phyloP scores from a whole-genome alignment of 2,329 filamentous ascomycete genomes.

The Pseudocercospora pini-densiflorae region DNA sequence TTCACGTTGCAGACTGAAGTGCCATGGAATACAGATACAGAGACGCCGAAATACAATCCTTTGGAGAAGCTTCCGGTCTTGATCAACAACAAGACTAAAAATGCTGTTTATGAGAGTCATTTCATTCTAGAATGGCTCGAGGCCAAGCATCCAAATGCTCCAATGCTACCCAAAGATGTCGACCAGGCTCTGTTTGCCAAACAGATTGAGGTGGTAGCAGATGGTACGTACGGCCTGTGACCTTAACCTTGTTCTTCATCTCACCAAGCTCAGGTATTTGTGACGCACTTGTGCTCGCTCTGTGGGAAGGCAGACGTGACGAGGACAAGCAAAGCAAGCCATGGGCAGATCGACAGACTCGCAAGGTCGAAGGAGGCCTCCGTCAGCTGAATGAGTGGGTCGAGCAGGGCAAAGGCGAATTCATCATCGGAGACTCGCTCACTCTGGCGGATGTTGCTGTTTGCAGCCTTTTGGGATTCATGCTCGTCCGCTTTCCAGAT shows the following conservation, averaged over 20 bases:
- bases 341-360: constrained; percentile 43
- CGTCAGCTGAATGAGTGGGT: constrained; percentile 38
- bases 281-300: constrained; percentile 44
- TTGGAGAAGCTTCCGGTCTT: constrained; percentile 47
- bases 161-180: constrained; percentile 35
- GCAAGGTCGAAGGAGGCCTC: constrained; percentile 42
- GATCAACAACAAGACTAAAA: constrained; percentile 38
- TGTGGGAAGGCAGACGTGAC: constrained; percentile 43
- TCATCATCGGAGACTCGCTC: constrained; percentile 39
- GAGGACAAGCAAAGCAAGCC: constrained; percentile 36
- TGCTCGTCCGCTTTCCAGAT: constrained; percentile 40
- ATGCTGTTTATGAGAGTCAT: constrained; percentile 43
- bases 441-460: constrained; percentile 44
- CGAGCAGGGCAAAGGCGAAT: constrained; percentile 30
- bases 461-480: constrained; percentile 41
- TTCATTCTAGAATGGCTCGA: constrained; percentile 47
- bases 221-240: constrained; percentile 30
- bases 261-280: constrained; percentile 34
- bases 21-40: constrained; percentile 47
- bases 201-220: constrained; percentile 42
- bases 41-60: constrained; percentile 47
- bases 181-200: constrained; percentile 40
- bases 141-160: constrained; percentile 38
- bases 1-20: constrained; percentile 50
- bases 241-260: background rate